These are phyloP conservation scores for Telopea speciosissima DNA, from an alignment of 177 flowering plant genomes.

Conservation along the genomic window DNA sequence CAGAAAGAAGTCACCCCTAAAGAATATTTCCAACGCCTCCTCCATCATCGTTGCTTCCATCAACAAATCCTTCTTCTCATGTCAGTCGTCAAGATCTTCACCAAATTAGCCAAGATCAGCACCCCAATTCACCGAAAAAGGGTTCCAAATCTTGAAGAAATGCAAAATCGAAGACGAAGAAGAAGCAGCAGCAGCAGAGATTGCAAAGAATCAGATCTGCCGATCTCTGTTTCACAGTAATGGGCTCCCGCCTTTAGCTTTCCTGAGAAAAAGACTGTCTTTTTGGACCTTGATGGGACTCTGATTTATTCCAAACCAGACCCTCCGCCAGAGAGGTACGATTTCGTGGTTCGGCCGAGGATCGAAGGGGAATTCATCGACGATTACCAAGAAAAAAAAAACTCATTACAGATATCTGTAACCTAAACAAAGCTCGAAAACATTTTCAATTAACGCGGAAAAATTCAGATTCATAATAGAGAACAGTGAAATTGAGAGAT, in stretches of 20 bases:
- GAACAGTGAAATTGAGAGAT: too few relatives aligned
- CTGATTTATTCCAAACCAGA: slow-evolving; percentile 58
- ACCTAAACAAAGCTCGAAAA: too few relatives aligned
- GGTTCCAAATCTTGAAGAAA: slow-evolving; percentile 39
- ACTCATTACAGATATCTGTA: too few relatives aligned
- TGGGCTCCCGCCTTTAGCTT: slow-evolving; percentile 34
- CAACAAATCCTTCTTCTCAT: slow-evolving; percentile 52
- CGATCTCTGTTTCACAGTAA: slow-evolving; percentile 14
- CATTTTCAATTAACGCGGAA: too few relatives aligned
- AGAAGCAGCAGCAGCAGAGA: slow-evolving; percentile 6
- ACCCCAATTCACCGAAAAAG: slow-evolving; percentile 43
- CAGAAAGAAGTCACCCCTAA: slow-evolving; percentile 38
- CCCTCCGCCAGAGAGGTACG: slow-evolving; percentile 54
- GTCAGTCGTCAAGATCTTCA: slow-evolving; percentile 65
- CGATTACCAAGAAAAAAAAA: too few relatives aligned
- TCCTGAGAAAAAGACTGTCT: slow-evolving; percentile 41
- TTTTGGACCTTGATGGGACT: slow-evolving; percentile 88
- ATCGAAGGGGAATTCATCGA: slow-evolving; percentile 47
- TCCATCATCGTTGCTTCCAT: slow-evolving; percentile 47
- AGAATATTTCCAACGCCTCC: slow-evolving; percentile 33
- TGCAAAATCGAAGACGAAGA: neutral
- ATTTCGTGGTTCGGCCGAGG: slow-evolving; percentile 63
- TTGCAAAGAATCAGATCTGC: neutral
- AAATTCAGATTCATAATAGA: too few relatives aligned
- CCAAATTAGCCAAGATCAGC: slow-evolving; percentile 38